Conservation (phyloP, 208 protist genomes). For the Angomonas deanei region DNA sequence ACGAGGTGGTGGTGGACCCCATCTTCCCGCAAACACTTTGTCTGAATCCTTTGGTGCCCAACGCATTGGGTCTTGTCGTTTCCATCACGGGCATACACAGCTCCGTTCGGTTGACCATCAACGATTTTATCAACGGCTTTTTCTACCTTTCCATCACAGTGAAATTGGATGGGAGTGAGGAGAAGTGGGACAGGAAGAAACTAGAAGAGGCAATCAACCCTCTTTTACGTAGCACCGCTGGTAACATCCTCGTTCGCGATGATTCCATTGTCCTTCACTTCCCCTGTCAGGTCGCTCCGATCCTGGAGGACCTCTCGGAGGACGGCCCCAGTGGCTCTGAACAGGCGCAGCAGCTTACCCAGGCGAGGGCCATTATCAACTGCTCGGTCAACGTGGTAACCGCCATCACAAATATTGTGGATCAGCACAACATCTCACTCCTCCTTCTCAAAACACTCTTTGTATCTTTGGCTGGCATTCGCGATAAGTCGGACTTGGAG, state of each 20-base stretch:
- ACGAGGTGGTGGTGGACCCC: conserved; percentile 54
- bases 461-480: conserved; percentile 80
- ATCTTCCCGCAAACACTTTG: conserved; percentile 73
- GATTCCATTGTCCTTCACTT: conserved; percentile 54
- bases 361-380: conserved; percentile 76
- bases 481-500: conserved; percentile 66
- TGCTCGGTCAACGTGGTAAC: conserved; percentile 87
- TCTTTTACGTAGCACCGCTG: conserved; percentile 40
- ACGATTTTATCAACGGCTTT: conserved; percentile 52
- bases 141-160: conserved; percentile 58
- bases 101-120: conserved; percentile 47
- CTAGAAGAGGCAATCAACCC: conserved; percentile 30
- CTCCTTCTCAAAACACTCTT: conserved; percentile 87
- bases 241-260: conserved; percentile 42
- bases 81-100: conserved; percentile 27
- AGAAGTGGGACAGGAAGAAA: conserved; percentile 24
- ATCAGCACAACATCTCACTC: conserved; percentile 87
- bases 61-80: conserved; percentile 42
- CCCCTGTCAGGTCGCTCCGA: conserved; percentile 74
- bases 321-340: conserved; percentile 12
- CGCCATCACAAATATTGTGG: conserved; percentile 77
- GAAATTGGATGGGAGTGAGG: conserved; percentile 21
- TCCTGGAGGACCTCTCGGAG: conserved; percentile 64
- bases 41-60: conserved; percentile 59
- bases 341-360: conserved; percentile 26